Evolutionary conservation across 768 basidiomycete species (phyloP), one percentile per base, ranked within the genome.

Genomic region (Kwoniella botswanensis): DNA sequence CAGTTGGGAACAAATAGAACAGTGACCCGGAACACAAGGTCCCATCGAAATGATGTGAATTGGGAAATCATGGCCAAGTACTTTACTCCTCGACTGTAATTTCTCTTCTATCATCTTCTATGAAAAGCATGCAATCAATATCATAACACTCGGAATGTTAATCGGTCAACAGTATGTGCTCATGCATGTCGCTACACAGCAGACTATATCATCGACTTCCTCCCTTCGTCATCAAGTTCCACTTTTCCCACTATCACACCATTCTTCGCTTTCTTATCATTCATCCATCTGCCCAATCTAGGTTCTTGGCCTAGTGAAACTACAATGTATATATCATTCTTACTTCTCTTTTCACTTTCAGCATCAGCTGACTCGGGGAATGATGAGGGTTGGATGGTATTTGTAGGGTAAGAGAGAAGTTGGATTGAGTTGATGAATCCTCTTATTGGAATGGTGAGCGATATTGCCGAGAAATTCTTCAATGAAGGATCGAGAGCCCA

Each of bases 371-470:
- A 44, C 22, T 22, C 43, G 50, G 57, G 35, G 57, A 53, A 26
- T n/a, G 41, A 61, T 50, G 29, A 57, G 22, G 46, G 5, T 21
- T 46, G 18, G 42, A 86, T 71, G 50, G 84, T 82, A 15, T 82
- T 83, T 55, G 82, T 79, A 2, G 87, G 86, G 10, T 90, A 86
- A 0, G 88, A 82, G 21, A 94, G 74, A 63, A 99, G 84, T 81
- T 96, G 94, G 3, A 98, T 86, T 4, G 93, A 93, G 84, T 99
- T 99, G 80, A 98, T 86, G 67, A 96, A 88, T 0, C 97, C 97
- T 0, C 86, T 87, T 0, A 88, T 90, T 1, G 89, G 85, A 21
- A 95, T 83, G 5, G 86, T 88, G 15, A 90, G 78, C 10, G 42
- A 11, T 6, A 63, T 35, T 1, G 88, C 88, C 2, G 71, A 53